Evolutionary conservation across 495 filamentous ascomycete genomes (phyloP).

Genomic region (Penicillium verhagenii): DNA sequence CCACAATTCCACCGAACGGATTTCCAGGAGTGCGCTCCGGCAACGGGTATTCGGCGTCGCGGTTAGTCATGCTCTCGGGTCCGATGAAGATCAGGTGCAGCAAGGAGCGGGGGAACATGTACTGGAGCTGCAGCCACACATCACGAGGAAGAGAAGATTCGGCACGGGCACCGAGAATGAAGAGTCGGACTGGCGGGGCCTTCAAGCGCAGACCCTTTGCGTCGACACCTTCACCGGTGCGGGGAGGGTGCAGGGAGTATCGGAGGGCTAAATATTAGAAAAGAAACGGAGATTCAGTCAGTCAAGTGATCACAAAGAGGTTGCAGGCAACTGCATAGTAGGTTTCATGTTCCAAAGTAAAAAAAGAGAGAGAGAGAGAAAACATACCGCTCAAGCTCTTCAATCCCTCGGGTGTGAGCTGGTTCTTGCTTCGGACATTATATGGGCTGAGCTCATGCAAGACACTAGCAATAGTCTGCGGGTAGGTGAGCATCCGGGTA

Average conservation of each 20-base stretch:
- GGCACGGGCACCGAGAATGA: constrained; percentile 91
- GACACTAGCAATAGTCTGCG: constrained; percentile 84
- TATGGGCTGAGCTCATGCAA: constrained; percentile 94
- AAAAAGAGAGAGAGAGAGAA: no score
- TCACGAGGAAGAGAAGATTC: constrained; percentile 93
- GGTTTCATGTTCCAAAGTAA: neutral
- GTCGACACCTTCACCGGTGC: constrained; percentile 66
- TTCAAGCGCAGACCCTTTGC: constrained; percentile 78
- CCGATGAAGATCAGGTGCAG: constrained; percentile 90
- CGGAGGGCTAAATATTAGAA: constrained; percentile 64
- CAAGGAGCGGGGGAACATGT: constrained; percentile 79
- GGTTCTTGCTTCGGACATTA: constrained; percentile 63
- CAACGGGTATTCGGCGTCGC: constrained; percentile 85
- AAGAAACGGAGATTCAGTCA: neutral
- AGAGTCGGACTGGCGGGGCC: constrained; percentile 85
- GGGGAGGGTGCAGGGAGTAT: constrained; percentile 88
- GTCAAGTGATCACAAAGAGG: neutral
- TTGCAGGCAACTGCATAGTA: neutral
- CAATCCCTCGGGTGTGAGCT: constrained; percentile 81
- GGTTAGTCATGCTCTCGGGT: constrained; percentile 89
- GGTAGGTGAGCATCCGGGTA: constrained; percentile 90
- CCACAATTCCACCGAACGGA: constrained; percentile 88
- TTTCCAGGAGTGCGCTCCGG: constrained; percentile 79
- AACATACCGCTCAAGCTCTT: constrained; percentile 88
- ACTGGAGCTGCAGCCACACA: constrained; percentile 86